phyloP scores from a whole-genome alignment of 2,329 filamentous ascomycete genomes.

The Passalora sequoiae region DNA sequence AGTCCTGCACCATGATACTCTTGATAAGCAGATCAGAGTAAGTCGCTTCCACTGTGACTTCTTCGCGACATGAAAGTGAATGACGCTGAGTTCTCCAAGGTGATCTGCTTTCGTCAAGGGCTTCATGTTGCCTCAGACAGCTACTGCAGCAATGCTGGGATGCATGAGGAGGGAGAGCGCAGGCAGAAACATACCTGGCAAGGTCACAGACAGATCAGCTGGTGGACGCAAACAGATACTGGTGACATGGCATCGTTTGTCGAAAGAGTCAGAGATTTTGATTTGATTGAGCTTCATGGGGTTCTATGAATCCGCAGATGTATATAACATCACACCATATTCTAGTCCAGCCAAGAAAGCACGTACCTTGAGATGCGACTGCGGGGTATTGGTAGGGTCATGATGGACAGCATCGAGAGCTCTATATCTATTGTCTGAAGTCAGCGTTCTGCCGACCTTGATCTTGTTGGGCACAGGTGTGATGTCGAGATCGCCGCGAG shows the following conservation, averaged over 20 bases:
- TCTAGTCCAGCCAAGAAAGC: background rate
- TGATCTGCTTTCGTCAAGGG: slow-evolving; percentile 16
- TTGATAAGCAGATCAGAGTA: too few relatives aligned
- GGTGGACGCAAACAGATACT: background rate
- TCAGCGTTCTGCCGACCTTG: slow-evolving; percentile 5
- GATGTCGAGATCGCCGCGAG: slow-evolving; percentile 5
- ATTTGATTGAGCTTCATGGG: slow-evolving; percentile 22
- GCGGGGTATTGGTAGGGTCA: background rate
- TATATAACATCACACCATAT: slow-evolving; percentile 19
- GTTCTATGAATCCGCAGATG: slow-evolving; percentile 17
- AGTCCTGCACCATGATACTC: too few relatives aligned
- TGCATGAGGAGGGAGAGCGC: background rate
- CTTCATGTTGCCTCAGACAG: slow-evolving; percentile 55
- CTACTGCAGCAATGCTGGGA: slow-evolving; percentile 42
- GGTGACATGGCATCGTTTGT: background rate
- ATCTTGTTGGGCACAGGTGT: background rate
- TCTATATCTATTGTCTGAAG: background rate
- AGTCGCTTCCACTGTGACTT: too few relatives aligned
- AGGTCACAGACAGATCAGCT: background rate
- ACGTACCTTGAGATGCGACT: slow-evolving; percentile 9
- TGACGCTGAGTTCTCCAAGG: slow-evolving; percentile 17
- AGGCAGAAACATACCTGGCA: background rate
- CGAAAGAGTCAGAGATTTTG: slow-evolving; percentile 26
- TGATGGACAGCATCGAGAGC: background rate
- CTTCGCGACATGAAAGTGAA: too few relatives aligned